phyloP scores from a whole-genome alignment of 306 rosid species.

The Sindora glabra region DNA sequence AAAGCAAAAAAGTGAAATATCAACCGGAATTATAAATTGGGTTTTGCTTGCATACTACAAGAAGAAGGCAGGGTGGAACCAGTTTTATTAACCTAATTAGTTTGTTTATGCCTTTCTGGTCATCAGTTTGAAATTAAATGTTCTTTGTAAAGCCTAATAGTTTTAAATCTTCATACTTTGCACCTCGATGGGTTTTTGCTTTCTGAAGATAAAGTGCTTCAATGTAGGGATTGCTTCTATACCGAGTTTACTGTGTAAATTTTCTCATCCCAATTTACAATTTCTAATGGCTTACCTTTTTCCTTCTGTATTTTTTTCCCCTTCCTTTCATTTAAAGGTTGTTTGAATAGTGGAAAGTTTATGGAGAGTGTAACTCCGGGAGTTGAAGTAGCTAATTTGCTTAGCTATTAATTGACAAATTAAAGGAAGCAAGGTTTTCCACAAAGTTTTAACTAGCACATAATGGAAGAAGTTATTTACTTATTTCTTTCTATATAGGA shows the following conservation, averaged over 20 bases:
- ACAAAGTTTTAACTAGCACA: too few relatives aligned
- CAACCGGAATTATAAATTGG: slow-evolving; percentile 13
- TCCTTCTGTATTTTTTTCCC: too few relatives aligned
- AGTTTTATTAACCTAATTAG: slow-evolving; percentile 18
- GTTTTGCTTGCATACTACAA: slow-evolving; percentile 21
- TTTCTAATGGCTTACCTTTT: too few relatives aligned
- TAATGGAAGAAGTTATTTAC: too few relatives aligned
- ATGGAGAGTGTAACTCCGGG: too few relatives aligned
- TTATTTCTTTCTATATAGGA: too few relatives aligned
- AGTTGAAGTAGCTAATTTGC: too few relatives aligned
- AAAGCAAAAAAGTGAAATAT: slow-evolving; percentile 23
- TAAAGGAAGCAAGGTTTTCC: too few relatives aligned
- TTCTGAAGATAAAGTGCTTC: slow-evolving; percentile 8
- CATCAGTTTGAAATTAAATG: slow-evolving; percentile 24
- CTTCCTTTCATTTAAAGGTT: too few relatives aligned
- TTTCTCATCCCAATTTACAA: neutral
- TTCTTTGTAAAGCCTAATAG: slow-evolving; percentile 34
- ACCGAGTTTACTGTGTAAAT: slow-evolving; percentile 19
- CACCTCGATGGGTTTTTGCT: slow-evolving; percentile 11
- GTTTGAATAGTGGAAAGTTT: too few relatives aligned
- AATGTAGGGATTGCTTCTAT: slow-evolving; percentile 22
- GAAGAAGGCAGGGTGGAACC: slow-evolving; percentile 20
- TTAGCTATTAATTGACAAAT: too few relatives aligned
- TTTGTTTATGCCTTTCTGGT: too few relatives aligned
- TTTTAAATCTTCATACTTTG: slow-evolving; percentile 14